Percentiles rank a stretch among this genome's conserved stretches.
phyloP scores from a whole-genome alignment of 345 rosid species.

The Eutrema heterophyllum region DNA sequence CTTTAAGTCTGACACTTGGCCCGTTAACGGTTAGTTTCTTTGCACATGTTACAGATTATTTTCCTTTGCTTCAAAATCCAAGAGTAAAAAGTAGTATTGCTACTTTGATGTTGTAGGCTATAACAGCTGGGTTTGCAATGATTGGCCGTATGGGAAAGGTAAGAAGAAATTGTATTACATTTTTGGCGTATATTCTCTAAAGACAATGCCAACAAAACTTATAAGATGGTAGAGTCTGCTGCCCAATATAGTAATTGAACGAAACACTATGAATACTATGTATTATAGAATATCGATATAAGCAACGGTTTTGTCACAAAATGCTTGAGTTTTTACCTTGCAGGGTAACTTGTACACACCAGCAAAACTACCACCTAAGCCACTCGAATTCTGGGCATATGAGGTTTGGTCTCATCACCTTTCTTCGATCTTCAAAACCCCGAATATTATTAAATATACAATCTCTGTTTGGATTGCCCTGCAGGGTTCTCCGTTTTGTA shows the following conservation, averaged over 20 bases:
- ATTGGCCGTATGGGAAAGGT: constrained; percentile 91
- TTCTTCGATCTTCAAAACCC: not conserved
- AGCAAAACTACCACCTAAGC: constrained; percentile 80
- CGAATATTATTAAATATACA: not conserved
- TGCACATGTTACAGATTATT: not conserved
- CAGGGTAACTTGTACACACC: constrained; percentile 75
- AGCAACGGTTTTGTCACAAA: constrained; percentile 6
- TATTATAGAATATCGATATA: not conserved
- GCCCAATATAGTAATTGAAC: not conserved
- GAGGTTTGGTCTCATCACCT: constrained; percentile 43
- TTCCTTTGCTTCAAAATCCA: not conserved
- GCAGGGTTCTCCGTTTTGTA: constrained; percentile 90
- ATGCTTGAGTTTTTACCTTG: constrained; percentile 10
- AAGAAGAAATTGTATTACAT: constrained; percentile 11
- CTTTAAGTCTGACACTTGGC: constrained; percentile 74
- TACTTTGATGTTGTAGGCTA: constrained; percentile 48
- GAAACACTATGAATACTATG: not conserved
- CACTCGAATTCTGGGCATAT: constrained; percentile 83
- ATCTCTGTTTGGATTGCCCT: not conserved
- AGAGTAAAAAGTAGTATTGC: not conserved
- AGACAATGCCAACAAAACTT: not conserved
- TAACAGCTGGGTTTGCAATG: constrained; percentile 84
- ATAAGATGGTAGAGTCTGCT: not conserved
- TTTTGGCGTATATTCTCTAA: not conserved
- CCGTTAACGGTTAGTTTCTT: constrained; percentile 57